These are phyloP conservation scores for Babesia ovis DNA, from an alignment of 169 alveolate genomes.

Conservation along the genomic window DNA sequence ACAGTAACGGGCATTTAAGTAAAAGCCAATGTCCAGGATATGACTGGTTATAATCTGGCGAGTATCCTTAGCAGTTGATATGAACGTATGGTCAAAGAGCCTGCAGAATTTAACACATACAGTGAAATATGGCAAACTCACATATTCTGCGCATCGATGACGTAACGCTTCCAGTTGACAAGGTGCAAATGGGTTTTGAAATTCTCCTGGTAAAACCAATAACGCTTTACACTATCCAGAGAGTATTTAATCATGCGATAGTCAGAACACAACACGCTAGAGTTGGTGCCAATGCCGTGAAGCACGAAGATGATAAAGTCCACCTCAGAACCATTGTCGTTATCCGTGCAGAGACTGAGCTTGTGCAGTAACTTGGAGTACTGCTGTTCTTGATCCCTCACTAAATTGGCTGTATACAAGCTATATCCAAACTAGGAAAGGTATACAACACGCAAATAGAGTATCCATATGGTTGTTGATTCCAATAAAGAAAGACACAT, in stretches of 20 bases:
- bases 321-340: constrained; percentile 11
- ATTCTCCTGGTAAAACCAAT: constrained; percentile 75
- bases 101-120: not conserved
- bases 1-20: constrained; percentile 80
- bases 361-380: constrained; percentile 14
- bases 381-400: constrained; percentile 30
- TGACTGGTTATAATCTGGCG: constrained; percentile 31
- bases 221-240: constrained; percentile 67
- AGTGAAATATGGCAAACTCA: constrained; percentile 3
- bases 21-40: constrained; percentile 75
- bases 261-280: constrained; percentile 58
- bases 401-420: not conserved
- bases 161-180: constrained; percentile 75
- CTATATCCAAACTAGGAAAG: no score
- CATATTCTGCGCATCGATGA: constrained; percentile 80
- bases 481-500: no score
- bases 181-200: constrained; percentile 68
- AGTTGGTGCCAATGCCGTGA: constrained; percentile 78
- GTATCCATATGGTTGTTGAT: no score
- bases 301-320: constrained; percentile 73
- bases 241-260: constrained; percentile 70
- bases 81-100: constrained; percentile 41
- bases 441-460: no score
- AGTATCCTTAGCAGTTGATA: constrained; percentile 62
- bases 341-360: not conserved